A percentile compares a stretch with the other conserved stretches of the same genome.
These are phyloP conservation scores for Ustilago loliicola DNA, from an alignment of 1,284 basidiomycete genomes.

Conservation along the genomic window DNA sequence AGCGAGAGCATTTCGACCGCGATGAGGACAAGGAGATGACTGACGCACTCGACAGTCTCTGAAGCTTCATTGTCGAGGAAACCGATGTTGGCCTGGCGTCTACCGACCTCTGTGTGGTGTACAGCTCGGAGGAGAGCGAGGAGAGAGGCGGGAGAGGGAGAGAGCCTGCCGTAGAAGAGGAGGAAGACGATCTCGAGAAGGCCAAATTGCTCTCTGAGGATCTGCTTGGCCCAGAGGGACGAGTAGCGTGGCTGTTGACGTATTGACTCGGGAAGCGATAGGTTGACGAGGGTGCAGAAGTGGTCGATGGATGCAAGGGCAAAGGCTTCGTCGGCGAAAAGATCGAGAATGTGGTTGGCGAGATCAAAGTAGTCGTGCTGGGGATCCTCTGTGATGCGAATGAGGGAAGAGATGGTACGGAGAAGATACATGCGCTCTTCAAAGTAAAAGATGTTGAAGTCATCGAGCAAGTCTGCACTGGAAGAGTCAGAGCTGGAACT, in stretches of 20 bases:
- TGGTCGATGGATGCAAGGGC: slow-evolving; percentile 76
- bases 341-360: slow-evolving; percentile 75
- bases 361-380: slow-evolving; percentile 75
- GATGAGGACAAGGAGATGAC: slow-evolving; percentile 81
- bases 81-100: slow-evolving; percentile 77
- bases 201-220: slow-evolving; percentile 81
- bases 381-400: slow-evolving; percentile 77
- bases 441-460: slow-evolving; percentile 83
- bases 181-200: slow-evolving; percentile 86
- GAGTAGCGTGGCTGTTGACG: slow-evolving; percentile 76
- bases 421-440: slow-evolving; percentile 80
- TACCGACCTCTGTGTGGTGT: slow-evolving; percentile 79
- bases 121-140: slow-evolving; percentile 77
- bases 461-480: slow-evolving; percentile 74
- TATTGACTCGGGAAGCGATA: slow-evolving; percentile 74
- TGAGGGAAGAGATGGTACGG: slow-evolving; percentile 71
- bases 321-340: slow-evolving; percentile 77
- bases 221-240: slow-evolving; percentile 83
- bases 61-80: slow-evolving; percentile 78
- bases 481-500: slow-evolving; percentile 7
- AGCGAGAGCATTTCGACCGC: slow-evolving; percentile 84
- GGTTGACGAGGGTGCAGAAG: slow-evolving; percentile 72
- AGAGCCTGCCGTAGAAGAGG: slow-evolving; percentile 82
- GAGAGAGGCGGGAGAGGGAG: slow-evolving; percentile 78
- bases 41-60: slow-evolving; percentile 78